phyloP scores from a whole-genome alignment of 2,329 filamentous ascomycete species.

The Beauveria sp. region DNA sequence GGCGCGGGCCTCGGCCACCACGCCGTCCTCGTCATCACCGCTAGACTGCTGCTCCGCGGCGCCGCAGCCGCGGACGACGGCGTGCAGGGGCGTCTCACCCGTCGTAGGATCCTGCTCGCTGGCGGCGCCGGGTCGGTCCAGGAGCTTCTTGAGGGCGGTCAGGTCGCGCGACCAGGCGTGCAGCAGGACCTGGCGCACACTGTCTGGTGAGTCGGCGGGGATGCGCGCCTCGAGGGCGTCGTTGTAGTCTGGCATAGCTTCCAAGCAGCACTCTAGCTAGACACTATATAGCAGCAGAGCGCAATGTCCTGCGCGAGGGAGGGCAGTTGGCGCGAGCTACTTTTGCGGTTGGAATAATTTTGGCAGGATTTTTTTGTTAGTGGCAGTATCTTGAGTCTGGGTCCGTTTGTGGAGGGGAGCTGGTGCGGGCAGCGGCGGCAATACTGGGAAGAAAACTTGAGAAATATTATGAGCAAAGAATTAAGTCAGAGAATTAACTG shows the following conservation, averaged over 20 bases:
- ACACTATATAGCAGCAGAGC: neutral
- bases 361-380: neutral
- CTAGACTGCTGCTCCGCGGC: slow-evolving; percentile 12
- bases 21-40: slow-evolving; percentile 27
- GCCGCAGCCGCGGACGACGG: slow-evolving; percentile 73
- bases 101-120: slow-evolving; percentile 79
- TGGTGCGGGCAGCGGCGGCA: slow-evolving; percentile 9
- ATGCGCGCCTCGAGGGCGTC: slow-evolving; percentile 48
- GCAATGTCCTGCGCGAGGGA: neutral
- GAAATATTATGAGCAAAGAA: neutral
- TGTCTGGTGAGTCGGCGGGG: slow-evolving; percentile 42
- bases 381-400: neutral
- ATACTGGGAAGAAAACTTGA: slow-evolving; percentile 6
- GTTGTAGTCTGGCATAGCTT: slow-evolving; percentile 27
- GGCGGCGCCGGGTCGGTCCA: slow-evolving; percentile 55
- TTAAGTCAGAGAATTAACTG: neutral
- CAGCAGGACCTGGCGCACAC: slow-evolving; percentile 43
- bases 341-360: neutral
- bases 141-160: slow-evolving; percentile 58
- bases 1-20: slow-evolving; percentile 54
- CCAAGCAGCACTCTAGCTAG: no score
- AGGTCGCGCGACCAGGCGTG: slow-evolving; percentile 56
- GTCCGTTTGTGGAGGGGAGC: neutral
- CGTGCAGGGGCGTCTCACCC: slow-evolving; percentile 81
- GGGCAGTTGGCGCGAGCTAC: neutral